Evolutionary conservation across 805 yeast genomes (phyloP).

Genomic region (Saturnispora ahearnii): DNA sequence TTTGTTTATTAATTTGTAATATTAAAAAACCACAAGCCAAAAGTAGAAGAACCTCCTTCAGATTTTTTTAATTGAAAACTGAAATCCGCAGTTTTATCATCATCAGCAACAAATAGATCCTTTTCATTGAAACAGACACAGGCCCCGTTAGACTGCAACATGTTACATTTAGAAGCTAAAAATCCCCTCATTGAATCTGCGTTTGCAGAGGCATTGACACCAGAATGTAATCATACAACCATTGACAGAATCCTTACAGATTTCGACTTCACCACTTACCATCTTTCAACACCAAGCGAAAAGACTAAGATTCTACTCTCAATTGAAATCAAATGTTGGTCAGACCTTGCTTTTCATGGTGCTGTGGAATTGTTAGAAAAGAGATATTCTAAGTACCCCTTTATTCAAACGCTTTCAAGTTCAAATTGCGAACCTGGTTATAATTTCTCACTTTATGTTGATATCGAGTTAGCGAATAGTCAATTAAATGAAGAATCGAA

Average conservation of each 20-base stretch:
- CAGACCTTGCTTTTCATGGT: constrained; percentile 62
- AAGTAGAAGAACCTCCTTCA: too few relatives aligned
- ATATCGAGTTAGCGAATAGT: constrained; percentile 28
- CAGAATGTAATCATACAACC: constrained; percentile 38
- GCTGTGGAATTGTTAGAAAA: constrained; percentile 44
- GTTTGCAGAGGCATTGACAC: constrained; percentile 56
- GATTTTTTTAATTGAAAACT: background rate
- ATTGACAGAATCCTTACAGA: constrained; percentile 87
- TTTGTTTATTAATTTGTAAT: too few relatives aligned
- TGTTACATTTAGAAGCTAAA: constrained; percentile 81
- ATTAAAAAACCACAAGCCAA: too few relatives aligned
- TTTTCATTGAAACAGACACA: too few relatives aligned
- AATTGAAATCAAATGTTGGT: constrained; percentile 67
- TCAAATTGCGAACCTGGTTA: constrained; percentile 63
- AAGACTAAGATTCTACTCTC: constrained; percentile 60
- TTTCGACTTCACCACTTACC: constrained; percentile 93
- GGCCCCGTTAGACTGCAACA: constrained; percentile 19
- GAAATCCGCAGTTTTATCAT: background rate
- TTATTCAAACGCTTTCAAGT: constrained; percentile 24
- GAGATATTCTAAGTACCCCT: constrained; percentile 38
- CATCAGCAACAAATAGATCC: background rate
- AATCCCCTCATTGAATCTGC: constrained; percentile 78
- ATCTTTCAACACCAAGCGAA: constrained; percentile 78
- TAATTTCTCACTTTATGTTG: constrained; percentile 67
- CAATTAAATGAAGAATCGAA: constrained; percentile 37